A percentile compares a stretch with the other conserved stretches of the same genome.
These are phyloP conservation scores for Ilyonectria destructans DNA, from an alignment of 2,329 filamentous ascomycete species.

Conservation along the genomic window DNA sequence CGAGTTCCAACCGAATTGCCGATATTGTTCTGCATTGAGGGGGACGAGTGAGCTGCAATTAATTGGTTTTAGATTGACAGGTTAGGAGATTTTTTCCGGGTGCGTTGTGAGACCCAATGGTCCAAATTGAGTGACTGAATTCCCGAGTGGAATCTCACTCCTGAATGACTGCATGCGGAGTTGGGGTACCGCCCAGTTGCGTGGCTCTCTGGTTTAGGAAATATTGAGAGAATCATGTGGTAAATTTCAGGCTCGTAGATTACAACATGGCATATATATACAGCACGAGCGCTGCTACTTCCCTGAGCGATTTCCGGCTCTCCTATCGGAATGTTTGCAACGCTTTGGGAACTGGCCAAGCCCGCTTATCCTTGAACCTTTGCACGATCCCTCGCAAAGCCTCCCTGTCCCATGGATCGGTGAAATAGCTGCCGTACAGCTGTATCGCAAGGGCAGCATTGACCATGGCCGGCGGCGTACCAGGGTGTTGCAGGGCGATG, in stretches of 20 bases:
- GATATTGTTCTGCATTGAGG: neutral
- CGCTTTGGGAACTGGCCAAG: conserved; percentile 40
- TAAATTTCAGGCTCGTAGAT: neutral
- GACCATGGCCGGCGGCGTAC: conserved; percentile 36
- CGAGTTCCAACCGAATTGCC: conserved; percentile 3
- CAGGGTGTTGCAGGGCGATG: conserved; percentile 36
- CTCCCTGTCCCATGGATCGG: conserved; percentile 43
- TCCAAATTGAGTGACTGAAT: neutral
- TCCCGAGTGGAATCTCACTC: neutral
- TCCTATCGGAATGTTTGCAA: conserved; percentile 21
- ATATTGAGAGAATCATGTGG: neutral
- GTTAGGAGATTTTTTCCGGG: neutral
- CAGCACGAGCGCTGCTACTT: neutral
- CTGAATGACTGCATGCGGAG: neutral
- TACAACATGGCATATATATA: neutral
- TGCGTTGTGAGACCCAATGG: no score
- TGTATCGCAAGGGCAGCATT: conserved; percentile 39
- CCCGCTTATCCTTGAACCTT: conserved; percentile 39
- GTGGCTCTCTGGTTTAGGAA: neutral
- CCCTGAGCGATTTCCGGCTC: neutral
- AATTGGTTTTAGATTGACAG: neutral
- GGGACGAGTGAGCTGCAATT: conserved; percentile 3
- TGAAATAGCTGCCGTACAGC: conserved; percentile 42
- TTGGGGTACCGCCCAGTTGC: neutral
- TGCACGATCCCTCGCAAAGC: conserved; percentile 37